Evolutionary conservation across 345 rosid species (phyloP), one percentile per base, ranked within the genome.

Genomic region (Psidium friedrichsthalianum): DNA sequence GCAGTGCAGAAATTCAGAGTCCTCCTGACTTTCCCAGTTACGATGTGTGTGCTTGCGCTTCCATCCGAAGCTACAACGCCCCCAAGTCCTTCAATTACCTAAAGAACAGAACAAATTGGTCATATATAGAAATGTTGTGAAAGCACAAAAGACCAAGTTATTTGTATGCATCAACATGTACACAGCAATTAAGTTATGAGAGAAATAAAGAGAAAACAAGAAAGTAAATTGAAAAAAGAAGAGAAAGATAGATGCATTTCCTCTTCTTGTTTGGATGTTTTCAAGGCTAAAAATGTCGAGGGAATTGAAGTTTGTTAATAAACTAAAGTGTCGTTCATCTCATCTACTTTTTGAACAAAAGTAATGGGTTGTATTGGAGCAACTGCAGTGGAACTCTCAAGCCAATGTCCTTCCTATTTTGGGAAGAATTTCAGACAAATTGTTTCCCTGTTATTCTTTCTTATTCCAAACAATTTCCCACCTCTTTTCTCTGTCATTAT

Each of bases 1-100:
- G 98, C 98, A 85, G 92, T 90, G 88, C 98, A 94, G 88, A 94
- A 92, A 87, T 94, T 95, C 82, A 90, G 86, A 56, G 98, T 95
- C 88, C 83, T 92, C 86, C 98, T 92, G 85, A 89, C 96, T 93
- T 94, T 92, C 90, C 94, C 91, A 1, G 96, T 94, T 88, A 95
- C 92, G 53, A 94, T 85, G 91, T 94, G 98, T 32, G 98, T 93
- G 93, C 96, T 88, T 86, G 57, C 57, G 88, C 86, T 86, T 85
- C 98, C 98, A 90, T 94, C 93, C n/a, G 88, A 56, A 47, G 92
- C 89, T 84, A 92, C 92, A 55, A 51, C 69, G 42, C 98, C 98
- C 25, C 98, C 96, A 56, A 95, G 95, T 89, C 85, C 89, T 90
- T 91, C 94, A 88, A 95, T 93, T 69, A 89, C 96, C 98, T 94